Evolutionary conservation across 768 basidiomycete species (phyloP).

Genomic region (Phlebiopsis flavidoalba): DNA sequence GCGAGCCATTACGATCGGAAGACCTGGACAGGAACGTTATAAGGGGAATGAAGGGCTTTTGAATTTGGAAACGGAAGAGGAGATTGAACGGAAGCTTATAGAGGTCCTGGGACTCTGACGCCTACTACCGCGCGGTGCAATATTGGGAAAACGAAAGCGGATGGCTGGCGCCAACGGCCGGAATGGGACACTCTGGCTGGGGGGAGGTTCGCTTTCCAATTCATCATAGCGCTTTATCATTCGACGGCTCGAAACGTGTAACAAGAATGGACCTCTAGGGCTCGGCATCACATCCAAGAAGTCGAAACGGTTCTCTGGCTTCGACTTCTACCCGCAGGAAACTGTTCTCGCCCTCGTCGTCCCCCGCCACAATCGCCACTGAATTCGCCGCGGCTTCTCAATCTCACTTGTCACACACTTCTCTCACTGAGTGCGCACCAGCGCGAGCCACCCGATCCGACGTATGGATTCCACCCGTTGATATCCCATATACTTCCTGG

Average conservation of each 20-base stretch:
- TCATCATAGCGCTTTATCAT: conserved; percentile 68
- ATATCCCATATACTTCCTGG: conserved; percentile 96
- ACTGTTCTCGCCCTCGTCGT: conserved; percentile 57
- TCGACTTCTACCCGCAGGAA: conserved; percentile 93
- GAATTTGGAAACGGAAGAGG: conserved; percentile 89
- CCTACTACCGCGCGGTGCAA: conserved; percentile 67
- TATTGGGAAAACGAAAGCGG: conserved; percentile 75
- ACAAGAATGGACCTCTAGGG: conserved; percentile 32
- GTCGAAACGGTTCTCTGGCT: conserved; percentile 85
- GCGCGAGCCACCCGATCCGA: conserved; percentile 68
- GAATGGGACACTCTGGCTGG: conserved; percentile 40
- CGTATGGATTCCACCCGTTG: conserved; percentile 89
- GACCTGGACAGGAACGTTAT: conserved; percentile 88
- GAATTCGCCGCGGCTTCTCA: conserved; percentile 57
- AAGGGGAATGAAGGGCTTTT: conserved; percentile 87
- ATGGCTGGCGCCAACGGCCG: conserved; percentile 27
- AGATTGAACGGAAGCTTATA: conserved; percentile 71
- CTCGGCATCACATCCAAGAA: conserved; percentile 40
- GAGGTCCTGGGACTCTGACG: conserved; percentile 73
- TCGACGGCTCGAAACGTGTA: conserved; percentile 35
- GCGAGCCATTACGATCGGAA: conserved; percentile 83
- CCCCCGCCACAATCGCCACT: conserved; percentile 49
- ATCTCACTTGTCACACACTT: conserved; percentile 44
- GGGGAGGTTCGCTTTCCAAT: conserved; percentile 58
- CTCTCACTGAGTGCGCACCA: conserved; percentile 40